Evolutionary conservation across 176 grass and related monocot species (phyloP).

Genomic region (Echinochloa phyllopogon): DNA sequence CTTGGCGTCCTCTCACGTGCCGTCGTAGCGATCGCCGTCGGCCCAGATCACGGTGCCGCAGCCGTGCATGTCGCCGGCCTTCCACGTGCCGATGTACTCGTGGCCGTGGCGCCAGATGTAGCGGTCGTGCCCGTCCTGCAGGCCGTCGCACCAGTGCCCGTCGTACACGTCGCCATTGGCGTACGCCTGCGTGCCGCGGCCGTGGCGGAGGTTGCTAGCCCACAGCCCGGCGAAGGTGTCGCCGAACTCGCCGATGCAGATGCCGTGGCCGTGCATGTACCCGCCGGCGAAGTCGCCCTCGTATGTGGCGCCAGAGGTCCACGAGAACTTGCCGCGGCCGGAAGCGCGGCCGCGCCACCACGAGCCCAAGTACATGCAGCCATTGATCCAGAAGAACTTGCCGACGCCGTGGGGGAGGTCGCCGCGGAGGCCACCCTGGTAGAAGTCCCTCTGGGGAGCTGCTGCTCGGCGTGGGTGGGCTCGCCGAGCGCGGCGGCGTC

Average conservation of each 20-base stretch:
- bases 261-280: constrained; percentile 75
- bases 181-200: constrained; percentile 73
- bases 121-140: constrained; percentile 67
- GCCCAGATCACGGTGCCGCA: too few relatives aligned
- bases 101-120: constrained; percentile 82
- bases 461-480: constrained; percentile 51
- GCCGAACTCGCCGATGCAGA: constrained; percentile 65
- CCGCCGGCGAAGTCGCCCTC: constrained; percentile 73
- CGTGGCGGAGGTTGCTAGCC: constrained; percentile 77
- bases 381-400: constrained; percentile 81
- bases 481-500: constrained; percentile 20
- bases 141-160: constrained; percentile 70
- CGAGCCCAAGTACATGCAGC: constrained; percentile 79
- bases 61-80: too few relatives aligned
- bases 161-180: constrained; percentile 76
- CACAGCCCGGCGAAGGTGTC: constrained; percentile 75
- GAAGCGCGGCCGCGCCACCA: constrained; percentile 65
- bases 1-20: too few relatives aligned
- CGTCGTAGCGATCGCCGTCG: too few relatives aligned
- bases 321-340: constrained; percentile 78
- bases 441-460: constrained; percentile 71
- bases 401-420: constrained; percentile 62
- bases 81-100: too few relatives aligned
- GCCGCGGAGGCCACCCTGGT: constrained; percentile 53
- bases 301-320: constrained; percentile 79